Base-by-base conservation (phyloP, 371 early-diverging fungal genomes). In the Apophysomyces trapeziformis region DNA sequence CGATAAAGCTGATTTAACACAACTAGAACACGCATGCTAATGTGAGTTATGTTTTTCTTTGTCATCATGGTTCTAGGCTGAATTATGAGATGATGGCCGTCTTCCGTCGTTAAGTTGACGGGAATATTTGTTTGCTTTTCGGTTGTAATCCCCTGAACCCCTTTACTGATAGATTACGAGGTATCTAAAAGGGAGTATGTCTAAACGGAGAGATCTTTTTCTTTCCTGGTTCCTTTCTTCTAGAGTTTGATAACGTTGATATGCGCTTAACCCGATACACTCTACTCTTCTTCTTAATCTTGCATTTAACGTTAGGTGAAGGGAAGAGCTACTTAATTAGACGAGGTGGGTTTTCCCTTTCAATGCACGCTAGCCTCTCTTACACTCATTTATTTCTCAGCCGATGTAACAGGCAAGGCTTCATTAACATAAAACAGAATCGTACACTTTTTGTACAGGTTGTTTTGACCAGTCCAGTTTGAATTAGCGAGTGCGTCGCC, bases 391-490 rank as follows among this genome's bases (percentile, higher is more conserved):
- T 18, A 9, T 50, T 50, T 21, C 11, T 50, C 16, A 50, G 54
- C 54, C 54, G 54, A 50, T 50, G 18, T 26, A 50, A 50, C 54
- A 50, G 54, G 54, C 54, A 50, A 50, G 54, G 9, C 7, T 50
- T 50, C 11, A 11, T 41, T 13, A 41, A 41, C 8, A 41, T 9
- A 50, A 21, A 21, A 50, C 16, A 21, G 5, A 18, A 21, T 7
- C 21, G 5, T n/a, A 50, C 11, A 21, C 21, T 50, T 21, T 21
- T 9, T 8, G 21, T 4, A 50, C 16, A 11, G 8, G 1, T 16
- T 21, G n/a, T 7, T 50, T 50, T 50, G 16, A 50, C 54, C 21
- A 7, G 21, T 21, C 21, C 21, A 21, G n/a, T 18, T 21, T 50
- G 9, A 50, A 16, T 50, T 50, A 50, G 54, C 54, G 54, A 50